These are phyloP conservation scores for Scalesia atractyloides DNA, from an alignment of 129 eudicot species.

Conservation along the genomic window DNA sequence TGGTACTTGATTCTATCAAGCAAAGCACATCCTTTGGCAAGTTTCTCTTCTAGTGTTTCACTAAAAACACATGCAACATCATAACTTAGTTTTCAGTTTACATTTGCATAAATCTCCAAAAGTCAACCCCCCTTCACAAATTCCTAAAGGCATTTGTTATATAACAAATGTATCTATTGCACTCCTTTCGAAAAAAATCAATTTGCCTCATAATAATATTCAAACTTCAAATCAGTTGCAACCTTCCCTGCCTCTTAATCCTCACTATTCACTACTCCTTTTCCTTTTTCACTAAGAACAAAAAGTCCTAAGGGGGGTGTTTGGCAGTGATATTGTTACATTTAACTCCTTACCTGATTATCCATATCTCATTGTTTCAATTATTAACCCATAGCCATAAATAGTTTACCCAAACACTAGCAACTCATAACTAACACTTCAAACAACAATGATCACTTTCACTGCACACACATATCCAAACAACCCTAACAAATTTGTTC, in stretches of 20 bases:
- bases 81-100: conserved; percentile 8
- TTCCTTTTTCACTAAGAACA: not conserved
- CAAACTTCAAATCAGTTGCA: not conserved
- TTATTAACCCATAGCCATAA: not conserved
- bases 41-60: not conserved
- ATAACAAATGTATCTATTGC: not conserved
- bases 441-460: not conserved
- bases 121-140: not conserved
- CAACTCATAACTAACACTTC: not conserved
- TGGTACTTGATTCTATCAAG: not conserved
- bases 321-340: not conserved
- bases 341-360: not conserved
- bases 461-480: not conserved
- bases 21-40: not conserved
- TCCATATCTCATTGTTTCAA: not conserved
- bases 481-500: not conserved
- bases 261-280: conserved; percentile 1
- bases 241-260: not conserved
- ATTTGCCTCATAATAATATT: conserved; percentile 2
- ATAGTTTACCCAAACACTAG: not conserved
- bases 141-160: not conserved
- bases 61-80: not conserved
- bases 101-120: not conserved
- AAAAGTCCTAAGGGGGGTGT: not conserved
- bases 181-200: not conserved